These are phyloP conservation scores for Sporothrix variecibatus DNA, from an alignment of 2,329 filamentous ascomycete genomes.

Conservation along the genomic window DNA sequence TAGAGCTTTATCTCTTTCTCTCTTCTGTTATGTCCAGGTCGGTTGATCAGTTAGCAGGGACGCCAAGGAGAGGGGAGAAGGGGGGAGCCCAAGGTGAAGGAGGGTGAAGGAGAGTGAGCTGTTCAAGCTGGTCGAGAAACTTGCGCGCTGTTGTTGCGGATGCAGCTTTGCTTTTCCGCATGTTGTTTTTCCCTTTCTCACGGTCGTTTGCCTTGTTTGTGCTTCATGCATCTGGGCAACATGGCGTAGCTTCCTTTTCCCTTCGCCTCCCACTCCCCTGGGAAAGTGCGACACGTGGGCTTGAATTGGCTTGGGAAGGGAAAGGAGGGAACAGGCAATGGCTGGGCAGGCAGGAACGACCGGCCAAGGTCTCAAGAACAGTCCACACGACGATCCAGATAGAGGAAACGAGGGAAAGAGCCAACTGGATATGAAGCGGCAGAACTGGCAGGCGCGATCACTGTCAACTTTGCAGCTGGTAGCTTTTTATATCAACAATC, in stretches of 20 bases:
- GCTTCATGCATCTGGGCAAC: not conserved
- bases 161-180: not conserved
- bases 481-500: not conserved
- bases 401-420: not conserved
- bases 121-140: not conserved
- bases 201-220: not conserved
- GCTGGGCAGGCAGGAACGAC: not conserved
- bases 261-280: not conserved
- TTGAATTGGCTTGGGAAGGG: not conserved
- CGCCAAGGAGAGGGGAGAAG: not conserved
- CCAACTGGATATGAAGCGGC: not conserved
- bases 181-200: not conserved
- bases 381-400: not conserved
- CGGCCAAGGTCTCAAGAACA: not conserved
- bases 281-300: not conserved
- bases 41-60: not conserved
- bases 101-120: not conserved
- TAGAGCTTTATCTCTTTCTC: not conserved
- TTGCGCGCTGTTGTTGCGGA: not conserved
- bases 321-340: not conserved
- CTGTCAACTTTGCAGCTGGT: not conserved
- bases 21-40: not conserved
- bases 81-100: not conserved
- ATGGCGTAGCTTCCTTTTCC: not conserved
- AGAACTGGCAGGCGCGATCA: not conserved